Evolutionary conservation across 345 rosid species (phyloP).

Genomic region (Euclidium syriacum): DNA sequence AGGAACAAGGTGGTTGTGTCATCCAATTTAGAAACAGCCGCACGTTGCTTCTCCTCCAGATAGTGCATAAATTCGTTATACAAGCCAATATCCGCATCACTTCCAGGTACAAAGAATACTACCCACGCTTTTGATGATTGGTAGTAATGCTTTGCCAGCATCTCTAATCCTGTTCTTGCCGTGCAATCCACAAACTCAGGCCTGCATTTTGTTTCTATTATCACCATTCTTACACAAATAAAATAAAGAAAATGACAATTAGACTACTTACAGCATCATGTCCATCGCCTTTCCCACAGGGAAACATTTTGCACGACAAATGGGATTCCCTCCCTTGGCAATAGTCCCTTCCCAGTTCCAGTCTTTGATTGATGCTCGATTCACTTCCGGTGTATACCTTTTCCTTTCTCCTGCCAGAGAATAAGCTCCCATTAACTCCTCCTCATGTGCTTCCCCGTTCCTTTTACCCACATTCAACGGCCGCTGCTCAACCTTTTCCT

Average conservation of each 20-base stretch:
- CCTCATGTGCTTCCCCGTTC: slow-evolving; percentile 51
- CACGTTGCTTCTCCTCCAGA: slow-evolving; percentile 89
- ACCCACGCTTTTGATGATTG: slow-evolving; percentile 94
- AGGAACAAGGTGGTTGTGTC: slow-evolving; percentile 88
- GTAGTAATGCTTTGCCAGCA: slow-evolving; percentile 92
- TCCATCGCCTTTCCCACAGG: slow-evolving; percentile 90
- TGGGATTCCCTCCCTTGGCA: slow-evolving; percentile 90
- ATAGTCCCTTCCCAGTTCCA: slow-evolving; percentile 99
- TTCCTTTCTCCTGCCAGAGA: slow-evolving; percentile 51
- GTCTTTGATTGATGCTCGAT: slow-evolving; percentile 51
- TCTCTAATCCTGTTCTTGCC: slow-evolving; percentile 90
- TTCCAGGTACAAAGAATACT: slow-evolving; percentile 86
- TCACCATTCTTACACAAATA: too few species aligned
- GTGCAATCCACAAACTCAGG: slow-evolving; percentile 95
- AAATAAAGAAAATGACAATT: background rate
- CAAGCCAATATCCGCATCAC: slow-evolving; percentile 77
- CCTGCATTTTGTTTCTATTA: too few species aligned
- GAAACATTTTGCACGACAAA: slow-evolving; percentile 88
- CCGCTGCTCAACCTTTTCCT: slow-evolving; percentile 40
- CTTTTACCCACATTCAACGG: slow-evolving; percentile 27
- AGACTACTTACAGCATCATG: slow-evolving; percentile 60
- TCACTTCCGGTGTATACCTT: slow-evolving; percentile 51
- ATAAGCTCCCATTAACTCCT: slow-evolving; percentile 40
- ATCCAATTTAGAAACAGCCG: slow-evolving; percentile 91
- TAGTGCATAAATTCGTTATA: slow-evolving; percentile 93